Base-by-base conservation (phyloP, 2,329 filamentous ascomycete species). In the Epichloe festucae region DNA sequence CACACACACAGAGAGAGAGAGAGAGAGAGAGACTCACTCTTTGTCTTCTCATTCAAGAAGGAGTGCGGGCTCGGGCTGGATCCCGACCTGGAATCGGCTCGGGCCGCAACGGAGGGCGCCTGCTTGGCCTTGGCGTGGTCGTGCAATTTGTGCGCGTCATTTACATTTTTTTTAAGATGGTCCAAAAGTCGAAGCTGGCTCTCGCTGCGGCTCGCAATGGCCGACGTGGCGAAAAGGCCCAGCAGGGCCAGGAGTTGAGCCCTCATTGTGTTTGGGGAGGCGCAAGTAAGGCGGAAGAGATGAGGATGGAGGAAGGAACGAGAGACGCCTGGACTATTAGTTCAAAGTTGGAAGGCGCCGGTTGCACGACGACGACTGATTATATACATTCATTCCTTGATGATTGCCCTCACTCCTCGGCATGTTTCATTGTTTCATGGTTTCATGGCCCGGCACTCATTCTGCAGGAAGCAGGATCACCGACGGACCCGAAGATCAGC, bases 21-120 rank as follows among this genome's bases (percentile, higher is more conserved):
- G 19, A 21, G 19, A 21, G 19, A 21, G 19, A 21, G 19, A 27
- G 2, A 31, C 58, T 51, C 46, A 59, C 59, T 48, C 45, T 58
- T 44, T 15, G 59, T 59, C 44, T 50, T 51, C 11, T 58, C 50
- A 19, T 49, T 56, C 23, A 56, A 48, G 46, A 60, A 60, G 2
- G 35, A 3, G 19, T 49, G 19, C 5, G 17, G 27, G n/a, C 10
- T 19, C 39, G 4, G 7, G n/a, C 27, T 27, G 0, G 27, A 27
- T 8, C 27, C 6, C 27, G 27, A 7, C 23, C 2, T 2, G 5
- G 23, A 27, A 27, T 27, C 7, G 3, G 19, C 7, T 27, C 49
- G 48, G 15, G 40, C 27, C 21, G 46, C 14, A 8, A 53, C 15
- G 11, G 5, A 3, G 6, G 43, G 43, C 5, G 19, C 31, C 15